Evolutionary conservation across 2,329 filamentous ascomycete genomes (phyloP), one percentile per base, ranked within the genome.

Genomic region (Tolypocladium endophyticum): DNA sequence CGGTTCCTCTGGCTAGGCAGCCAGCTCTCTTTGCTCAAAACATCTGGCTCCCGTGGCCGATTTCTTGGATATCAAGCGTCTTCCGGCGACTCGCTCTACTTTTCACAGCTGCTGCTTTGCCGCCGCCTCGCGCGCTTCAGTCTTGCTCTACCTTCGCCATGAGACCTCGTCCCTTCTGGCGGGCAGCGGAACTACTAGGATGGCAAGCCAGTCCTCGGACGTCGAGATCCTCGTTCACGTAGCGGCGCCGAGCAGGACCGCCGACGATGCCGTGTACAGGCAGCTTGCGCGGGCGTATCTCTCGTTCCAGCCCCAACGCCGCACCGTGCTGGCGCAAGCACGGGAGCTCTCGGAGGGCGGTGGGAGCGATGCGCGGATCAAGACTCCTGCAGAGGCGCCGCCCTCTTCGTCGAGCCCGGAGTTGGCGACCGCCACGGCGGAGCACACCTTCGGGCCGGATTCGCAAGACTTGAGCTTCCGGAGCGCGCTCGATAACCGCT

Each of bases 181-280:
- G 39, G 39, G 55, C 55, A 14, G 57, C 38, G 53, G 23, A 33
- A 57, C 38, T 41, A 39, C 11, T 60, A 61, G 35, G 56, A 73
- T 73, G 71, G 63, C 66, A 55, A 61, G 61, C 50, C 67, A 62
- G 60, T 57, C 61, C 30, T 52, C 61, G 23, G 71, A 78, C 61
- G 72, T 77, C 57, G 81, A 85, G 70, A 81, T 85, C 53, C 73
- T 85, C 53, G 76, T 84, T 57, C 82, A 85, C 67, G 76, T 82
- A 59, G 70, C 78, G 14, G 82, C 82, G 36, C 79, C 81, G 8
- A 78, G 79, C 65, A 76, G 69, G 45, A 71, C 74, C 28, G 64
- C 67, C 14, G 79, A 84, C 63, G 82, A 85, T 69, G 69, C 66
- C 23, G 64, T 66, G 18, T 84, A 84, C 63, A 72, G 81, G 39